Evolutionary conservation across 192 early-diverging fungal genomes (phyloP).

Genomic region (Backusella liffmaniae): DNA sequence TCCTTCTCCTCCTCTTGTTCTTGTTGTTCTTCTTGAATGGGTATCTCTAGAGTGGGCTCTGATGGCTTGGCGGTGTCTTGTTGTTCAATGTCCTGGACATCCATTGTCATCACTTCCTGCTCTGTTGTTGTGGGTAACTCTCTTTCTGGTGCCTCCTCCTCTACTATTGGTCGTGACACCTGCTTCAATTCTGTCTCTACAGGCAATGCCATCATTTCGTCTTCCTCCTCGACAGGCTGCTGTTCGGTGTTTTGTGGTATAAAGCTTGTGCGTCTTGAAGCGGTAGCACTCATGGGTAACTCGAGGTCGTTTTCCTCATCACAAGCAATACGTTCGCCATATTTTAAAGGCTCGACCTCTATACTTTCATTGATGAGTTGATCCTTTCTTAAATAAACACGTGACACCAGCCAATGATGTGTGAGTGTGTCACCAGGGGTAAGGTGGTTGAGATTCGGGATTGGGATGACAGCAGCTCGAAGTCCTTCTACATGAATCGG

Average conservation of each 20-base stretch:
- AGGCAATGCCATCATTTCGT: background rate
- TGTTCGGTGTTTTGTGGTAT: background rate
- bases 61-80: background rate
- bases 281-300: background rate
- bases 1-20: background rate
- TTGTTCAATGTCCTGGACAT: background rate
- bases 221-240: background rate
- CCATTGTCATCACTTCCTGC: background rate
- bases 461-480: conserved; percentile 16
- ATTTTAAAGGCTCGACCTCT: conserved; percentile 45
- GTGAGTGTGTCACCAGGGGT: conserved; percentile 39
- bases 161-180: background rate
- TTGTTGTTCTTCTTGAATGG: background rate
- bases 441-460: conserved; percentile 14
- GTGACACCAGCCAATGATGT: conserved; percentile 55
- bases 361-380: conserved; percentile 55
- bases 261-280: conserved; percentile 13
- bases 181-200: background rate
- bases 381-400: conserved; percentile 55
- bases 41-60: background rate
- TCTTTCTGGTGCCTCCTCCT: background rate
- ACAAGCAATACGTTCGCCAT: conserved; percentile 41
- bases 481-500: conserved; percentile 8
- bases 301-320: conserved; percentile 27
- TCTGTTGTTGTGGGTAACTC: background rate